Conservation (phyloP, 2,329 filamentous ascomycete species). For the Penicillium polonicum region DNA sequence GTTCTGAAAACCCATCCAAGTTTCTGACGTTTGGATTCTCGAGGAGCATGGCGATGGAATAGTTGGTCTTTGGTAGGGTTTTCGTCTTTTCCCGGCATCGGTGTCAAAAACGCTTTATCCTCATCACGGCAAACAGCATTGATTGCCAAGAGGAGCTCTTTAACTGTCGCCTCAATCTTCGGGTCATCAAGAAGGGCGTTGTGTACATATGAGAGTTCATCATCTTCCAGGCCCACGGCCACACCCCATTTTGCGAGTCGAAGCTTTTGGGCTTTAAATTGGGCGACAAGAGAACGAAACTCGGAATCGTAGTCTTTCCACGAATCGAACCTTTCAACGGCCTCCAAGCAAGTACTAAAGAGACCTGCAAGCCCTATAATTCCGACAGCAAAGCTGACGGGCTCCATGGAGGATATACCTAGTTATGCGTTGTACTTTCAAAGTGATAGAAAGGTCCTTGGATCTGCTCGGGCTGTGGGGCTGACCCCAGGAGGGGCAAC, state of each 20-base stretch:
- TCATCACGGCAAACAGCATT: neutral
- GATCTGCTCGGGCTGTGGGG: neutral
- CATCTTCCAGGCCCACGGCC: neutral
- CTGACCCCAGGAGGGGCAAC: neutral
- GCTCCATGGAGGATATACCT: constrained; percentile 34
- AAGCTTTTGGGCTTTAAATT: constrained; percentile 10
- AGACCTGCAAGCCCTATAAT: constrained; percentile 8
- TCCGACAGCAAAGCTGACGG: constrained; percentile 8
- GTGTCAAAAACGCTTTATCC: neutral
- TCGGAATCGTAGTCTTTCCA: constrained; percentile 6
- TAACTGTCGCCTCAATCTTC: neutral
- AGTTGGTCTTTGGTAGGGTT: neutral
- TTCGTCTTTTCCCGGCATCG: neutral
- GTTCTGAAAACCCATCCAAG: constrained; percentile 5
- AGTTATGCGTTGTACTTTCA: neutral
- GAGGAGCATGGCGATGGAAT: neutral
- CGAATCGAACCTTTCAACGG: constrained; percentile 3
- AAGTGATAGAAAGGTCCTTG: too few species aligned
- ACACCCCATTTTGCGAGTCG: constrained; percentile 10
- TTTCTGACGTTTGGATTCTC: constrained; percentile 6
- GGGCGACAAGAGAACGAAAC: constrained; percentile 1
- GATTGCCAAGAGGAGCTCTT: constrained; percentile 5
- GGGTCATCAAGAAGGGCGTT: constrained; percentile 8
- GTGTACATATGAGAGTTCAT: constrained; percentile 2
- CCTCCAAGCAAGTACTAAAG: constrained; percentile 10